Conservation (phyloP, 441 rosid species). For the Bruguiera hainesii region DNA sequence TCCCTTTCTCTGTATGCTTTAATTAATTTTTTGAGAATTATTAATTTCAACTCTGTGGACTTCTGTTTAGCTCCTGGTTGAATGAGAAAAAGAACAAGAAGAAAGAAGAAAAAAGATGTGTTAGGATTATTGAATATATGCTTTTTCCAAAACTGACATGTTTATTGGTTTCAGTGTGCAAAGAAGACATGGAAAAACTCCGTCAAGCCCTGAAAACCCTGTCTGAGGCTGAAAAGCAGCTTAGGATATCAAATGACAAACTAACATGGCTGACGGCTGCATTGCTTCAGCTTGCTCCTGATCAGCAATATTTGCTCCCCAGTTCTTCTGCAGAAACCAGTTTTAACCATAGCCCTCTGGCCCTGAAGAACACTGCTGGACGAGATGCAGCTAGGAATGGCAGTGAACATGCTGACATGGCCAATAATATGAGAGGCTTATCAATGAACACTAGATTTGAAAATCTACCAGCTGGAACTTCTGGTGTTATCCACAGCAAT, state of each 20-base stretch:
- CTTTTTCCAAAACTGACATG: slow-evolving; percentile 12
- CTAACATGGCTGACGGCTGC: slow-evolving; percentile 97
- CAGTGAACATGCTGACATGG: slow-evolving; percentile 29
- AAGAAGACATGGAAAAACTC: slow-evolving; percentile 95
- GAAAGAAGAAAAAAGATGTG: background rate
- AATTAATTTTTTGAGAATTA: too few relatives aligned
- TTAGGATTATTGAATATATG: background rate
- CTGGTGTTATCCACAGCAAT: slow-evolving; percentile 34
- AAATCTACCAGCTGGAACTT: slow-evolving; percentile 32
- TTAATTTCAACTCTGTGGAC: too few relatives aligned
- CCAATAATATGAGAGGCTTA: slow-evolving; percentile 32
- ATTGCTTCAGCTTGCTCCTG: slow-evolving; percentile 96
- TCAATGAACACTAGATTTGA: slow-evolving; percentile 35
- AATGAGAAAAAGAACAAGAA: background rate
- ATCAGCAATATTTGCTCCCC: slow-evolving; percentile 80
- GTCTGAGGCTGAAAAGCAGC: slow-evolving; percentile 96
- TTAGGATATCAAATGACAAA: slow-evolving; percentile 85
- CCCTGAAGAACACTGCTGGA: slow-evolving; percentile 33
- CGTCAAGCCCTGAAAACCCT: slow-evolving; percentile 94
- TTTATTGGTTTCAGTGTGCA: slow-evolving; percentile 61
- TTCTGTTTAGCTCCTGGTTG: background rate
- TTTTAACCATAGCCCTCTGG: slow-evolving; percentile 61
- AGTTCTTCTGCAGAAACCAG: slow-evolving; percentile 73
- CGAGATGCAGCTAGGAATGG: slow-evolving; percentile 31
- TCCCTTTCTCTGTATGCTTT: too few relatives aligned